These are phyloP conservation scores for Styphnolobium japonicum DNA, from an alignment of 306 rosid species.

Conservation along the genomic window DNA sequence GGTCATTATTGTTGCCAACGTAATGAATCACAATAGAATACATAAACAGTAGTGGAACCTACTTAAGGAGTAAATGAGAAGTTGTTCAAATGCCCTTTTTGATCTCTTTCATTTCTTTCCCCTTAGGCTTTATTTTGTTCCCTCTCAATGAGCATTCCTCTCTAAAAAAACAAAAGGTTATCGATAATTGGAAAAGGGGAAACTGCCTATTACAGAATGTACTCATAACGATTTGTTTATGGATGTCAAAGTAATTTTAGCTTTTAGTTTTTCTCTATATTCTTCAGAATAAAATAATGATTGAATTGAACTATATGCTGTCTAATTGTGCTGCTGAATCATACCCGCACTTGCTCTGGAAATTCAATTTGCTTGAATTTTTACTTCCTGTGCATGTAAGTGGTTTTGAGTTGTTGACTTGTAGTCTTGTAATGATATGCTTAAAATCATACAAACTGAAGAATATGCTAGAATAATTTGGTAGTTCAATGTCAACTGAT, in stretches of 20 bases:
- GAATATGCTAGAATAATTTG: no score
- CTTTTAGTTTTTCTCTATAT: constrained; percentile 17
- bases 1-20: background rate
- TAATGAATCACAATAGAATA: constrained; percentile 14
- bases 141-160: background rate
- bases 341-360: constrained; percentile 67
- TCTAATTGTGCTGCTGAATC: constrained; percentile 89
- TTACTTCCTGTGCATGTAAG: constrained; percentile 83
- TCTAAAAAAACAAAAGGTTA: constrained; percentile 25
- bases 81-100: background rate
- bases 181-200: constrained; percentile 11
- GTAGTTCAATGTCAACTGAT: no score
- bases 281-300: constrained; percentile 67
- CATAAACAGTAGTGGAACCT: background rate
- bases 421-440: background rate
- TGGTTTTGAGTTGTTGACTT: constrained; percentile 15
- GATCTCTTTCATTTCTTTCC: background rate
- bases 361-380: constrained; percentile 64
- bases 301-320: constrained; percentile 90
- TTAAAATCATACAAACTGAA: no score
- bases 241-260: constrained; percentile 26
- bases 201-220: background rate
- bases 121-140: background rate
- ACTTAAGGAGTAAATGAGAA: background rate
- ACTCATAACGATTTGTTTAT: background rate